Percentiles rank a stretch among this genome's conserved stretches.
Conservation (phyloP, 2,329 filamentous ascomycete species). For the Aspergillus thermomutatus region DNA sequence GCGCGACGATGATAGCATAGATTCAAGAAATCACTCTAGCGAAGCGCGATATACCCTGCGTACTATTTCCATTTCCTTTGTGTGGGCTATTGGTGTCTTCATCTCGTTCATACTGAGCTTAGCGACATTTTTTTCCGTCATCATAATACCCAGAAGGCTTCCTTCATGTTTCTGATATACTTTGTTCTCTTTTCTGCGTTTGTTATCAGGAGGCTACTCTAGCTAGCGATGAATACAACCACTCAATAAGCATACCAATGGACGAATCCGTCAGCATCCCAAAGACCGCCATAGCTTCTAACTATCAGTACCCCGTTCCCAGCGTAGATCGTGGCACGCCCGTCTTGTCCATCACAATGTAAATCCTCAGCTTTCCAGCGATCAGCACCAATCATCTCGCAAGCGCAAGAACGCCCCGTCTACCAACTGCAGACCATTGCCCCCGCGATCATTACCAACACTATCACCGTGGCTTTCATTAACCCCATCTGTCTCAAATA, state of each 20-base stretch:
- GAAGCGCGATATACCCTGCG: background rate
- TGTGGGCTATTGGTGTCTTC: background rate
- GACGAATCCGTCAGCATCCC: background rate
- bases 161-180: background rate
- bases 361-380: slow-evolving; percentile 3
- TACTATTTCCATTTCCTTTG: background rate
- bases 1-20: background rate
- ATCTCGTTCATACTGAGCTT: background rate
- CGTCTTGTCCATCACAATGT: slow-evolving; percentile 7
- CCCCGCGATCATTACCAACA: background rate
- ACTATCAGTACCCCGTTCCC: too few relatives aligned
- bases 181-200: background rate
- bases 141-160: background rate
- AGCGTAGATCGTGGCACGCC: too few relatives aligned
- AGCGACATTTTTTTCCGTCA: background rate
- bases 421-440: too few relatives aligned
- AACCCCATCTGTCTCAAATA: too few relatives aligned
- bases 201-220: background rate
- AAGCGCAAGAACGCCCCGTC: background rate
- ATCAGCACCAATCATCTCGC: slow-evolving; percentile 1
- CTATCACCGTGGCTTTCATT: too few relatives aligned
- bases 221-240: background rate
- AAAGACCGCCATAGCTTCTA: too few relatives aligned
- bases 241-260: background rate
- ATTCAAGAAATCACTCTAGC: background rate